Evolutionary conservation across 495 filamentous ascomycete species (phyloP).

Genomic region (Astrocystis sublimbata): DNA sequence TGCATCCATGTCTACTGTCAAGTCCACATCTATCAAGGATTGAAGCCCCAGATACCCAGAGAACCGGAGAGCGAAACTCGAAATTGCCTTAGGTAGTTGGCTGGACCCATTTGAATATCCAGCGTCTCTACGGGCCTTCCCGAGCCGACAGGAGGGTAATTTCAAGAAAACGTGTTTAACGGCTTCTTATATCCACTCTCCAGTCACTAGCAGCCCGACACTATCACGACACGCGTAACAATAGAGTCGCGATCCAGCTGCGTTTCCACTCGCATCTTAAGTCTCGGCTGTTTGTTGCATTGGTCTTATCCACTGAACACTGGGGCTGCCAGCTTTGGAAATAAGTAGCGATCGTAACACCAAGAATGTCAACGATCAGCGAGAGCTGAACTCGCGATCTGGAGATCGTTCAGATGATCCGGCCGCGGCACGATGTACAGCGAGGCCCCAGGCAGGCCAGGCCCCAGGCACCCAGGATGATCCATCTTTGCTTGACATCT

Average conservation of each 20-base stretch:
- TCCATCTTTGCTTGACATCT: background rate
- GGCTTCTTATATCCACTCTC: background rate
- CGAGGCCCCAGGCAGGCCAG: too few relatives aligned
- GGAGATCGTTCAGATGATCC: background rate
- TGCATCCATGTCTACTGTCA: too few relatives aligned
- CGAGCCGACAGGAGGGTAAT: constrained; percentile 3
- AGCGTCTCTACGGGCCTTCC: background rate
- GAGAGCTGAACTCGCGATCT: background rate
- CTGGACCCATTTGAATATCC: background rate
- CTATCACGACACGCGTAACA: background rate
- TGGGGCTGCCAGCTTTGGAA: constrained; percentile 1
- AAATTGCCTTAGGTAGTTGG: background rate
- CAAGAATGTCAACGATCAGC: background rate
- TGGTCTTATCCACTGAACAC: background rate
- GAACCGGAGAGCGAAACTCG: background rate
- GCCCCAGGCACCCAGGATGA: too few relatives aligned
- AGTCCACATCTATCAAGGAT: background rate
- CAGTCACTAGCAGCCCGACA: background rate
- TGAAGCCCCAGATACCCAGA: background rate
- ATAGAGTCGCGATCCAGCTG: background rate
- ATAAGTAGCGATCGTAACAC: background rate
- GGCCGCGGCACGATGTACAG: background rate
- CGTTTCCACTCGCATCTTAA: background rate
- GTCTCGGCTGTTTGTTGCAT: background rate
- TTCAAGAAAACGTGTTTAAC: background rate